Evolutionary conservation across 768 basidiomycete genomes (phyloP), one percentile per base, ranked within the genome.

Genomic region (Boletus vermiculosoides): DNA sequence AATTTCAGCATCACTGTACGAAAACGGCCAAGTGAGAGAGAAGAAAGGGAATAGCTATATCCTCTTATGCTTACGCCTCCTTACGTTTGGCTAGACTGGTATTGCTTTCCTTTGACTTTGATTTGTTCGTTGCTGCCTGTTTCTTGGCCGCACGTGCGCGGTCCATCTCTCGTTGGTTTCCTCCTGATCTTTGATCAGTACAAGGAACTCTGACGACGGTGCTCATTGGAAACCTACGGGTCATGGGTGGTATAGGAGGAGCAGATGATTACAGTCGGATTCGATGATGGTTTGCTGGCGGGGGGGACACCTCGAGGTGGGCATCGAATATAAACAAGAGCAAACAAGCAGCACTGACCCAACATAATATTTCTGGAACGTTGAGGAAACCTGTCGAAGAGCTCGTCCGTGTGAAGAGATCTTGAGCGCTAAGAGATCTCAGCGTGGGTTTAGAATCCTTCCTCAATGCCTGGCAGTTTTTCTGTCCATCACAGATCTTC

Each of bases 141-240:
- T 89, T 91, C 77, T 92, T 92, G 76, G 84, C 83, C 15, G 87
- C 84, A 69, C 83, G 86, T 22, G 74, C 72, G 61, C 90, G 88
- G 71, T 87, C 90, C 71, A 74, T 78, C 8, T 92, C 90, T 51
- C 90, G 83, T 71, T 92, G 90, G 69, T 92, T 90, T 63, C 90
- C 90, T 66, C 90, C 90, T 92, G 64, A 60, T 59, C 22, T 16
- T 20, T 47, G n/a, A 69, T 70, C 57, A 64, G 49, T 15, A 33
- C 22, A 8, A n/a, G 28, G 13, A 2, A 34, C 23, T 30, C n/a
- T 5, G 40, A 34, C n/a, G 33, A 52, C 1, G 12, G 7, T 30
- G 25, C 16, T 33, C 22, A 41, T 41, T 45, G 47, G 59, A 37
- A 9, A 79, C 82, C 72, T 73, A 83, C 84, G 78, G 62, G 84